Base-by-base conservation (phyloP, 768 basidiomycete species). In the Leucocoprinus birnbaumii region DNA sequence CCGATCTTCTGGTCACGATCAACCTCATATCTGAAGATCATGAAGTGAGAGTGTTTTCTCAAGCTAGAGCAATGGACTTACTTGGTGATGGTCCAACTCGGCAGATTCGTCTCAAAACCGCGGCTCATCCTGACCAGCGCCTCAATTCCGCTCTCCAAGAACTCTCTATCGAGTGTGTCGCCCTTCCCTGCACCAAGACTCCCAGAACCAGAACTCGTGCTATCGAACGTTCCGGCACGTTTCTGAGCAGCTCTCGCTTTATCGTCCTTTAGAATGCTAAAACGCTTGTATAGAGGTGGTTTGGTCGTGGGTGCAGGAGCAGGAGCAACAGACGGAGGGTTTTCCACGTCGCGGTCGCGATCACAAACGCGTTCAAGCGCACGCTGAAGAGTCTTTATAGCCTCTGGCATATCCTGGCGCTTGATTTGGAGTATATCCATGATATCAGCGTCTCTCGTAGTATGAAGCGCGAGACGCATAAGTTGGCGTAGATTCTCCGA, bases 361-460 rank as follows among this genome's bases (percentile, higher is more conserved):
- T 68, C 65, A 9, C 62, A 55, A 51, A 87, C 70, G 9, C 80
- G 82, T 50, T 69, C 68, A 21, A 65, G 63, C n/a, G 68, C 68
- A 21, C 89, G 71, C 69, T 89, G 89, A 16, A 92, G 73, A 3
- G 89, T 85, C 71, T 89, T 89, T 66, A 91, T 83, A 11, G 88
- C 88, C 66, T 92, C 90, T 1, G 86, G 85, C 79, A 89, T 85
- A 65, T 89, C 86, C 43, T 82, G 80, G 44, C 82, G 71, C 31
- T 76, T 76, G 42, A 86, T 79, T 59, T 87, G 81, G 38, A 90
- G 71, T 1, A 85, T 77, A 18, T 75, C 71, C 27, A 89, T 68
- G 76, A 90, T 82, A 59, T 83, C 79, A 8, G 73, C 79, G 62
- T 91, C 89, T 59, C 72, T 84, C 51, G 79, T 79, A 5, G 79